Evolutionary conservation across 108 stramenopile species (phyloP).

Genomic region (Hondaea fermentalgiana): DNA sequence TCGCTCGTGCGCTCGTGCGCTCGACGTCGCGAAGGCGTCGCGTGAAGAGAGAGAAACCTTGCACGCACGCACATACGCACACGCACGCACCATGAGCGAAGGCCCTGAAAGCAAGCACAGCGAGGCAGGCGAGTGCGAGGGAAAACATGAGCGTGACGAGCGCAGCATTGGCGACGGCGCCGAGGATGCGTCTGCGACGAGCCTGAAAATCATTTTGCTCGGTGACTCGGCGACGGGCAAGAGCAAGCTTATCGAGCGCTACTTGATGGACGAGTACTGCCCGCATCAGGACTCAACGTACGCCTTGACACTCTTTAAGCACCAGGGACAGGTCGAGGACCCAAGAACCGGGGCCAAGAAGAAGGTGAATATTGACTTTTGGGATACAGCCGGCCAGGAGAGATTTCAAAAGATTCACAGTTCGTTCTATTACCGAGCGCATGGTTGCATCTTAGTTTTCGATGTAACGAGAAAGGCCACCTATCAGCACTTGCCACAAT

Average conservation of each 20-base stretch:
- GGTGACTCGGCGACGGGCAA: conserved; percentile 79
- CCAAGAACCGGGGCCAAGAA: neutral
- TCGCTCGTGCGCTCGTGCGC: too few species aligned
- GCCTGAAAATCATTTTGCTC: conserved; percentile 59
- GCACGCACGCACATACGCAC: too few species aligned
- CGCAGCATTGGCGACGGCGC: neutral
- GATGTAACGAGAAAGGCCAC: conserved; percentile 57
- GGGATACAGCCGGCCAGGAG: conserved; percentile 82
- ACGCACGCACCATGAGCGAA: too few species aligned
- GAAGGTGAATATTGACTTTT: conserved; percentile 48
- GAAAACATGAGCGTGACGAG: neutral
- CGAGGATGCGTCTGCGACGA: neutral
- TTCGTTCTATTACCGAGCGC: conserved; percentile 69
- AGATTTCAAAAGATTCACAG: conserved; percentile 70
- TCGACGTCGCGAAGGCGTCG: too few species aligned
- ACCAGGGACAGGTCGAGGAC: neutral
- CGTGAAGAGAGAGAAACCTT: too few species aligned
- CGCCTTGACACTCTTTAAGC: conserved; percentile 62
- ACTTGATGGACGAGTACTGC: conserved; percentile 69
- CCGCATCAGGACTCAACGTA: conserved; percentile 66
- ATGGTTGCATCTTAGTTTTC: conserved; percentile 57
- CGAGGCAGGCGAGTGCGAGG: neutral
- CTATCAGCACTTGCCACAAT: conserved; percentile 62
- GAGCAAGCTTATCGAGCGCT: conserved; percentile 69
- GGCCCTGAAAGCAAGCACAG: too few species aligned